Evolutionary conservation across 1,284 basidiomycete species (phyloP).

Genomic region (Sutorius eximius): DNA sequence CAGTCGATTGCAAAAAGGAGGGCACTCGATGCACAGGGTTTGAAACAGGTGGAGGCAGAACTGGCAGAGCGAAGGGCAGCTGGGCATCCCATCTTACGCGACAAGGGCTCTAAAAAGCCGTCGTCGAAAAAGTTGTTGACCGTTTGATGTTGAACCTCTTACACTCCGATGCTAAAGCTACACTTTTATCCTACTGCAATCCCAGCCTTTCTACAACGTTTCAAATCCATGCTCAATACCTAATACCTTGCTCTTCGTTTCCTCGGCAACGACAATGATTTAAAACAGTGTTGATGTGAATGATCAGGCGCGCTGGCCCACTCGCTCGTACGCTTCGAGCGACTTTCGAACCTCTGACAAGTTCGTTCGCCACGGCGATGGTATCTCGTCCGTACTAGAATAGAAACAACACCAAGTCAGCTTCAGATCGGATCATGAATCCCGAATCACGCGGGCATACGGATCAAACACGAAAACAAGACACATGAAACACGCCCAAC

Average conservation of each 20-base stretch:
- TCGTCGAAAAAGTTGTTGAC: slow-evolving; percentile 13
- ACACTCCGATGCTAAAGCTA: slow-evolving; percentile 24
- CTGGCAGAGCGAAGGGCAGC: slow-evolving; percentile 24
- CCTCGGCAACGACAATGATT: not conserved
- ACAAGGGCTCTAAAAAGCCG: slow-evolving; percentile 17
- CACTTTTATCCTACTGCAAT: slow-evolving; percentile 9
- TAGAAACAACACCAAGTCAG: not conserved
- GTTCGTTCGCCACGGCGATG: slow-evolving; percentile 31
- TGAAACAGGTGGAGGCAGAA: slow-evolving; percentile 26
- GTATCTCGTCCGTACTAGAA: slow-evolving; percentile 27
- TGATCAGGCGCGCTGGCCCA: slow-evolving; percentile 17
- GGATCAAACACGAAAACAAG: not conserved
- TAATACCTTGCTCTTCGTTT: not conserved
- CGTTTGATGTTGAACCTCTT: slow-evolving; percentile 5
- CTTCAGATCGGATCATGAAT: slow-evolving; percentile 6
- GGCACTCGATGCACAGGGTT: slow-evolving; percentile 21
- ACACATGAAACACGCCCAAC: too few species aligned
- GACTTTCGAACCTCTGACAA: slow-evolving; percentile 35
- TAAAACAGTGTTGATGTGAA: not conserved
- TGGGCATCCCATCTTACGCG: slow-evolving; percentile 23
- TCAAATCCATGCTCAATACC: not conserved
- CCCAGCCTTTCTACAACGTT: not conserved
- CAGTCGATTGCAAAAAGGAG: slow-evolving; percentile 34
- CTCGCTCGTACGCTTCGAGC: slow-evolving; percentile 26
- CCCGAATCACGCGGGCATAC: not conserved